A percentile compares a stretch with the other conserved stretches of the same genome.
Conservation (phyloP, 176 grass and related monocot genomes). For the Pontederia crassipes region DNA sequence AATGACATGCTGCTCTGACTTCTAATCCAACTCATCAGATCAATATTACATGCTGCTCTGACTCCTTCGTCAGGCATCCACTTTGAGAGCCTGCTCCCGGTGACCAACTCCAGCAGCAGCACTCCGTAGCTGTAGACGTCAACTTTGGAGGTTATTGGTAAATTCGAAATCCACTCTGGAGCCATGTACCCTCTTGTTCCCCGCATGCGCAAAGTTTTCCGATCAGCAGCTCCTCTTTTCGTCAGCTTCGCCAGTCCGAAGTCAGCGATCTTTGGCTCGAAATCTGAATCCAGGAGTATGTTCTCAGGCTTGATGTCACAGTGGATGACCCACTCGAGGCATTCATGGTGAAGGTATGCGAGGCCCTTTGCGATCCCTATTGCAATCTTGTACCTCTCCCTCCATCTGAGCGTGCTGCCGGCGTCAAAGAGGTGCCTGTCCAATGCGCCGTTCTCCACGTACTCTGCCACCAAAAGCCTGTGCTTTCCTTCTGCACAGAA, state of each 20-base stretch:
- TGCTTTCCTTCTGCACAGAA: slow-evolving; percentile 35
- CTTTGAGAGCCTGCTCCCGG: slow-evolving; percentile 27
- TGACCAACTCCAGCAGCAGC: slow-evolving; percentile 46
- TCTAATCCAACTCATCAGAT: too few species aligned
- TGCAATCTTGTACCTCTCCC: neutral
- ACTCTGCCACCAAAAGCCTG: slow-evolving; percentile 37
- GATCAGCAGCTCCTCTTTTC: too few species aligned
- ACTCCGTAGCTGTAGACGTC: slow-evolving; percentile 51
- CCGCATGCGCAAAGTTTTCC: neutral
- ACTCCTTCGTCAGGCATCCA: neutral
- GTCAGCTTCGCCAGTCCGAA: too few species aligned
- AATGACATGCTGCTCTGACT: too few species aligned
- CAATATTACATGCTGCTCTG: neutral
- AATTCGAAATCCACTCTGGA: slow-evolving; percentile 47
- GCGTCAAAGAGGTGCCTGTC: slow-evolving; percentile 17
- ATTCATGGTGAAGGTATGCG: too few species aligned
- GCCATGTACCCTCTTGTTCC: slow-evolving; percentile 65
- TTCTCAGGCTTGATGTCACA: too few species aligned
- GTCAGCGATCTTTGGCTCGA: too few species aligned
- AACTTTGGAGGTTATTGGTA: slow-evolving; percentile 35
- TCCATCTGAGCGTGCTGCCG: neutral
- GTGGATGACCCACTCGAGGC: too few species aligned
- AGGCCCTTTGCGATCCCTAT: neutral
- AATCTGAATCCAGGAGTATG: too few species aligned
- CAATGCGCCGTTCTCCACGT: slow-evolving; percentile 31